phyloP scores from a whole-genome alignment of 1,139 yeast species.

The Taphrina communis region DNA sequence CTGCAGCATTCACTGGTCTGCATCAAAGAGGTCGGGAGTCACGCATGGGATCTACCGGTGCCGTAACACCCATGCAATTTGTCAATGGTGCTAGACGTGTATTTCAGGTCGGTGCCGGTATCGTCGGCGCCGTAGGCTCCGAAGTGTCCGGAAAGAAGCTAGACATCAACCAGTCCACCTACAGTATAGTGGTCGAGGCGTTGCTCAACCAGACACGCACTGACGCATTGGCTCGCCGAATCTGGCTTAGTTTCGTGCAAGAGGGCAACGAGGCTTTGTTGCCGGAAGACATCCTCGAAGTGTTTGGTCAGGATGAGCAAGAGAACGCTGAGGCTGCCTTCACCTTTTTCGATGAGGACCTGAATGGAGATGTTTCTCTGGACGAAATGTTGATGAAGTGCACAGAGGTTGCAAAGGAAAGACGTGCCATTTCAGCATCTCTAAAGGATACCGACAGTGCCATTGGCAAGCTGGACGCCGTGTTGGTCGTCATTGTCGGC shows the following conservation, averaged over 20 bases:
- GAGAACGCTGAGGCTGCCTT: slow-evolving; percentile 52
- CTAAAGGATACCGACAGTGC: slow-evolving; percentile 56
- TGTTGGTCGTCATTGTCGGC: slow-evolving; percentile 52
- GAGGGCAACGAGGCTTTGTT: slow-evolving; percentile 53
- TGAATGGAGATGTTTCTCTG: slow-evolving; percentile 53
- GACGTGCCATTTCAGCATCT: slow-evolving; percentile 53
- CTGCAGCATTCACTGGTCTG: slow-evolving; percentile 34
- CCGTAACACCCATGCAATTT: slow-evolving; percentile 35
- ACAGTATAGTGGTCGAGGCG: slow-evolving; percentile 52
- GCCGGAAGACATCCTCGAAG: slow-evolving; percentile 53
- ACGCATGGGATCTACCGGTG: slow-evolving; percentile 27
- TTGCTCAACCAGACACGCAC: slow-evolving; percentile 50
- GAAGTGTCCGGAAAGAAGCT: slow-evolving; percentile 47
- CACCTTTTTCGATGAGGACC: slow-evolving; percentile 52
- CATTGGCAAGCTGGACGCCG: slow-evolving; percentile 53
- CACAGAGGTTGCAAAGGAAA: slow-evolving; percentile 52
- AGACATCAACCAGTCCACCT: slow-evolving; percentile 46
- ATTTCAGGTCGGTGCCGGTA: slow-evolving; percentile 50
- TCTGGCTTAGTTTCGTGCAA: slow-evolving; percentile 55
- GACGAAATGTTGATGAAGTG: slow-evolving; percentile 53
- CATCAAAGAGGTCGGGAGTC: slow-evolving; percentile 10
- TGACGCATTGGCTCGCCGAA: slow-evolving; percentile 53
- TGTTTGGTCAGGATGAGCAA: slow-evolving; percentile 50
- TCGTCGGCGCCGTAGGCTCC: slow-evolving; percentile 50
- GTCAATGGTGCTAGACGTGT: slow-evolving; percentile 48